Conservation (phyloP, 208 protist species). For the Trypanosoma congolense region DNA sequence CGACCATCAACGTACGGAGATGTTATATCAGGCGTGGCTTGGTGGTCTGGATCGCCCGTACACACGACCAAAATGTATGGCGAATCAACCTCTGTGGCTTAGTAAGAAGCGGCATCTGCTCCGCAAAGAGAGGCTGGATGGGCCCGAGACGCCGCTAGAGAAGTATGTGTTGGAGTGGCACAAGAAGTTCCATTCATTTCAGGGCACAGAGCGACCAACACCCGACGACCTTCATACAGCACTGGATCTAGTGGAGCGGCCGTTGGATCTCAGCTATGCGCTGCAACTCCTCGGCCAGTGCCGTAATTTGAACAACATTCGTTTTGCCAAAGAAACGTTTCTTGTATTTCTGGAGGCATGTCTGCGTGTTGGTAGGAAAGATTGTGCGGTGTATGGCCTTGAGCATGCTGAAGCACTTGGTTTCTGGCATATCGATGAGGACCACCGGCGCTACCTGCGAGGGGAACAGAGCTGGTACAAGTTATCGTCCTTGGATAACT, state of each 20-base stretch:
- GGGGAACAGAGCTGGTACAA: constrained; percentile 87
- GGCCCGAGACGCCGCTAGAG: constrained; percentile 81
- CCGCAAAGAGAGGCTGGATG: constrained; percentile 74
- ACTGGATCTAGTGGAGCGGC: constrained; percentile 84
- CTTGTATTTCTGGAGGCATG: constrained; percentile 86
- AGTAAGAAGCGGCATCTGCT: constrained; percentile 85
- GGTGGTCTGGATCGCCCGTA: constrained; percentile 88
- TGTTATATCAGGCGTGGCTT: constrained; percentile 91
- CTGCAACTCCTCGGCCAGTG: constrained; percentile 83
- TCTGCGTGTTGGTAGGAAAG: constrained; percentile 82
- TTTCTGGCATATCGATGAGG: constrained; percentile 82
- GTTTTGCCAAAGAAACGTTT: constrained; percentile 70
- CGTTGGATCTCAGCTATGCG: constrained; percentile 88
- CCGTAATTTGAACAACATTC: constrained; percentile 80
- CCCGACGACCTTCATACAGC: constrained; percentile 85
- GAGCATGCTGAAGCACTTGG: constrained; percentile 75
- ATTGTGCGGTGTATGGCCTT: constrained; percentile 76
- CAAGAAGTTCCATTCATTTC: constrained; percentile 76
- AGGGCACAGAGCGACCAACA: constrained; percentile 74
- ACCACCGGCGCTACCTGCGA: constrained; percentile 65
- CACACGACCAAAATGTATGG: constrained; percentile 87
- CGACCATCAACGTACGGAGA: constrained; percentile 88
- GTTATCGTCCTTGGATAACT: constrained; percentile 54
- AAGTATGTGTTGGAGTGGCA: constrained; percentile 88
- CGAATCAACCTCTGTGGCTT: constrained; percentile 84